Conservation (phyloP, 2,329 filamentous ascomycete species). For the Phaeosphaeriaceae sp. region DNA sequence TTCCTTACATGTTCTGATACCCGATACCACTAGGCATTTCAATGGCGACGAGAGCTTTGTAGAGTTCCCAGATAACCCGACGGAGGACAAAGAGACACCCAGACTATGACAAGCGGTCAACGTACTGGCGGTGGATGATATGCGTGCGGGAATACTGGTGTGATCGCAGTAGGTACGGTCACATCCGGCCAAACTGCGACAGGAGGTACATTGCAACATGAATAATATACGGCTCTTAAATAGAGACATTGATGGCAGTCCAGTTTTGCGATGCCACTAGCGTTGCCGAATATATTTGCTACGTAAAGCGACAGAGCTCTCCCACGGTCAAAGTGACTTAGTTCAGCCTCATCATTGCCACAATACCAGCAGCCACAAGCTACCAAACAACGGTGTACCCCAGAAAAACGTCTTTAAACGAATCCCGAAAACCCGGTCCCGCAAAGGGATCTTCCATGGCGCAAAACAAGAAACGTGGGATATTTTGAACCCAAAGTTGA, state of each 20-base stretch:
- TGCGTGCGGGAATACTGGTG: no score
- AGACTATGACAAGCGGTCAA: conserved; percentile 29
- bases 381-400: neutral
- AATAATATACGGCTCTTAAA: no score
- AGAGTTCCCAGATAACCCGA: conserved; percentile 30
- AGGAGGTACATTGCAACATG: no score
- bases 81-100: conserved; percentile 19
- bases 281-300: no score
- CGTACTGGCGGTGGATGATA: neutral
- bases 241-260: no score
- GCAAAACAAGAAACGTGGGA: conserved; percentile 2
- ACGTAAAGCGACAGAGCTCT: no score
- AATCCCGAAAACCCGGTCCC: neutral
- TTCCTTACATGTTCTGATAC: neutral
- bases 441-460: neutral
- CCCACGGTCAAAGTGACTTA: no score
- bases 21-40: conserved; percentile 37
- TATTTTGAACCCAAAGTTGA: conserved; percentile 17
- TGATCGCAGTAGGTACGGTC: no score
- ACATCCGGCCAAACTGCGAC: no score
- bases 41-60: conserved; percentile 48
- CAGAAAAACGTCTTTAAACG: neutral
- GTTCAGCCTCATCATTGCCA: no score
- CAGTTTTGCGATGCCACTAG: no score
- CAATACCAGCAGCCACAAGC: neutral